A percentile compares a stretch with the other conserved stretches of the same genome.
Evolutionary conservation across 257 asterid genomes (phyloP).

Genomic region (Penstemon davidsonii): DNA sequence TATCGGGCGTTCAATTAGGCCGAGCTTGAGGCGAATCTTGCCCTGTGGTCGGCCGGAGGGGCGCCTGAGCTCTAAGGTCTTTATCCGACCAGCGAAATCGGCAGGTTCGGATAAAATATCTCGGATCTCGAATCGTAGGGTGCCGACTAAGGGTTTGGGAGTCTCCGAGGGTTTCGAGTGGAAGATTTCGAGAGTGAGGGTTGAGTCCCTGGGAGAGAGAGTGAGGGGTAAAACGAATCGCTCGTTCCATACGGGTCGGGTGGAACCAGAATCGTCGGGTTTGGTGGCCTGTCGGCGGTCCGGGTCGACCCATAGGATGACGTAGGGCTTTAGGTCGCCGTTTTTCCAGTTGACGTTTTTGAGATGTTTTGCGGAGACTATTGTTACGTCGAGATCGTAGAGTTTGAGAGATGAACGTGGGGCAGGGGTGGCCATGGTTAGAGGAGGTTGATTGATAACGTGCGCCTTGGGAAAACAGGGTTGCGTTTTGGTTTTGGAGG

Average conservation of each 20-base stretch:
- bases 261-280: constrained; percentile 70
- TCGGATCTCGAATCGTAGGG: constrained; percentile 57
- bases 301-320: constrained; percentile 80
- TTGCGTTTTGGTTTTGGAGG: too few species aligned
- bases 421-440: constrained; percentile 40
- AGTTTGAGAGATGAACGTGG: constrained; percentile 47
- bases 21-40: constrained; percentile 69
- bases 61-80: constrained; percentile 53
- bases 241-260: constrained; percentile 87
- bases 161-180: constrained; percentile 86
- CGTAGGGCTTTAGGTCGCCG: constrained; percentile 84
- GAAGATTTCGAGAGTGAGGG: constrained; percentile 71
- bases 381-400: constrained; percentile 61
- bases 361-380: constrained; percentile 82
- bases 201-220: constrained; percentile 47
- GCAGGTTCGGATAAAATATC: constrained; percentile 46
- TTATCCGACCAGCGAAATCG: constrained; percentile 29
- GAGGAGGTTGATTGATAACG: constrained; percentile 23
- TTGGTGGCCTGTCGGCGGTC: constrained; percentile 83
- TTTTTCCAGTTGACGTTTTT: constrained; percentile 88
- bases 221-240: constrained; percentile 64
- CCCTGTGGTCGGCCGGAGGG: constrained; percentile 97
- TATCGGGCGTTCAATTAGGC: constrained; percentile 50
- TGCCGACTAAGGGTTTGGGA: constrained; percentile 72
- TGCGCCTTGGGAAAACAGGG: constrained; percentile 30